Base-by-base conservation (phyloP, 768 basidiomycete genomes). In the Suillus subluteus region DNA sequence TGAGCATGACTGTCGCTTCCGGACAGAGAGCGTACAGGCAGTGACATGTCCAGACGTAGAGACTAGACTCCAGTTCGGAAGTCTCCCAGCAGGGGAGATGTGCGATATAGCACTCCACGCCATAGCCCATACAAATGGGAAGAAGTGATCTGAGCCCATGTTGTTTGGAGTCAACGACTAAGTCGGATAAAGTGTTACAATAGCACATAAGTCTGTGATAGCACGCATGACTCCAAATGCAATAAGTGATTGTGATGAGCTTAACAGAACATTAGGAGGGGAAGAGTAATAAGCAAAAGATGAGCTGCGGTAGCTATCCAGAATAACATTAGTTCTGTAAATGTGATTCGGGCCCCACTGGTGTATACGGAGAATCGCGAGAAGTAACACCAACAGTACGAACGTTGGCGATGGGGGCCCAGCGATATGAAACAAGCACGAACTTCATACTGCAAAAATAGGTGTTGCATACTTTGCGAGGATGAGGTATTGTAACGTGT, bases 121-220 rank as follows among this genome's bases (percentile, higher is more conserved):
- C 1, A 85, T 83, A 4, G 87, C 82, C 92, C 92, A 95, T 30
- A 91, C 69, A 0, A 84, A 82, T 0, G 92, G 92, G 74, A 94
- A 93, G 46, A 90, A 0, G 84, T 80, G 18, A 87, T 65, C 69
- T 82, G 84, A 3, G 81, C 67, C 82, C 84, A 85, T 21, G 55
- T 79, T 2, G 69, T 67, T 64, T 65, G 26, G 71, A 80, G 6
- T 63, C 63, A 62, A 26, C 41, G 78, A 61, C 75, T 77, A 50
- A 82, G 23, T 32, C 75, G 76, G n/a, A 80, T 80, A 81, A 8
- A 87, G 67, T 12, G 78, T 67, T 11, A 70, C 38, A 37, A 90
- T 67, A 26, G 82, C 80, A 43, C 88, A 62, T 13, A 73, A 48
- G 35, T 89, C 87, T 0, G 85, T 83, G 1, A 80, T 11, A 0